Percentiles rank a stretch among this genome's conserved stretches.
Conservation (phyloP, 1,284 basidiomycete genomes). For the Sanguinoderma infundibulare region DNA sequence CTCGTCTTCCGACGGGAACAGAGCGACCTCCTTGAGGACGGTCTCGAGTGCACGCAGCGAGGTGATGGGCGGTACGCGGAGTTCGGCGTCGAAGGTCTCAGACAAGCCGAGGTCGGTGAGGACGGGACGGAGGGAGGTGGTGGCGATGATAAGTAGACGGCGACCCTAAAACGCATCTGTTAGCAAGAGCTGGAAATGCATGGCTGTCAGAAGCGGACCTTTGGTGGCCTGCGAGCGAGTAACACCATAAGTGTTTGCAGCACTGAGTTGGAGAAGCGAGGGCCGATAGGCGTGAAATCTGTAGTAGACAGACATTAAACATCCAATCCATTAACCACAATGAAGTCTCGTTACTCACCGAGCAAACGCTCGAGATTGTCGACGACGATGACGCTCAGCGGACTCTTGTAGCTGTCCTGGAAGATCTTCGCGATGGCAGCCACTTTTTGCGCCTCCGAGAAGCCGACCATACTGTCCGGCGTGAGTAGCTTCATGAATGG, state of each 20-base stretch:
- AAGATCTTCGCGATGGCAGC: slow-evolving; percentile 94
- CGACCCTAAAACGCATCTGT: slow-evolving; percentile 64
- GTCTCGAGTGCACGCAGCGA: slow-evolving; percentile 74
- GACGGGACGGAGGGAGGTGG: slow-evolving; percentile 88
- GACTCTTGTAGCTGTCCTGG: slow-evolving; percentile 96
- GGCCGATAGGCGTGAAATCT: slow-evolving; percentile 99
- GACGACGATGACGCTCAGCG: slow-evolving; percentile 95
- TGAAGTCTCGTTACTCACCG: slow-evolving; percentile 52
- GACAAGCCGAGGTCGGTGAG: slow-evolving; percentile 90
- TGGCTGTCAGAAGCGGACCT: slow-evolving; percentile 54
- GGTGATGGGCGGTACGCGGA: slow-evolving; percentile 85
- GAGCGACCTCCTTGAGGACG: slow-evolving; percentile 83
- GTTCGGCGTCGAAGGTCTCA: slow-evolving; percentile 89
- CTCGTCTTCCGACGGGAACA: slow-evolving; percentile 72
- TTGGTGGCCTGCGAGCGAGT: slow-evolving; percentile 90
- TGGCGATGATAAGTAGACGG: slow-evolving; percentile 91
- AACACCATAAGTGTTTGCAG: slow-evolving; percentile 92
- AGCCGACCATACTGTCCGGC: slow-evolving; percentile 97
- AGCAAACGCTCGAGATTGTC: slow-evolving; percentile 92
- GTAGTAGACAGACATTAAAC: no score
- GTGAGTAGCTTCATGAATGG: slow-evolving; percentile 99
- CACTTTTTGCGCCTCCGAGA: slow-evolving; percentile 90
- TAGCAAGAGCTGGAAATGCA: slow-evolving; percentile 3
- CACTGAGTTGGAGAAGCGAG: slow-evolving; percentile 94
- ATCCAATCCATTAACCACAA: no score